Evolutionary conservation across 169 alveolate species (phyloP).

Genomic region (Cryptosporidium meleagridis): DNA sequence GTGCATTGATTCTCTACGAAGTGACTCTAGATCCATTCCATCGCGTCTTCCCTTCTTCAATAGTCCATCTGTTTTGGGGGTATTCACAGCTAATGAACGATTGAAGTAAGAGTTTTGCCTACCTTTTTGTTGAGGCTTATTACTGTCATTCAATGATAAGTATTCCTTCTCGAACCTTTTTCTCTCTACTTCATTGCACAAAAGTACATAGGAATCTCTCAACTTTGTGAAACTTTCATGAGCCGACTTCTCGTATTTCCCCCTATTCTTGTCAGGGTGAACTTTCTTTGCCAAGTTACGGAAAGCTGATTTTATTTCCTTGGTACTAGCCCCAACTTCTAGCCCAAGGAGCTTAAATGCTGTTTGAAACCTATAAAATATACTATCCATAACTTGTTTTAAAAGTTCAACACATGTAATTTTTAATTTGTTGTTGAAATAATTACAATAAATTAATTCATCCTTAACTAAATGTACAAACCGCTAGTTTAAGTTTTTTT

Average conservation of each 20-base stretch:
- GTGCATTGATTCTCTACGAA: constrained; percentile 10
- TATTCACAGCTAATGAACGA: background rate
- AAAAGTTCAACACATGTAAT: background rate
- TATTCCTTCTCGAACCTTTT: constrained; percentile 16
- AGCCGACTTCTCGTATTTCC: background rate
- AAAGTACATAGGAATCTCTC: constrained; percentile 16
- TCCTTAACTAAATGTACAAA: no score
- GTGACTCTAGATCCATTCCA: background rate
- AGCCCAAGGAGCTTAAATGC: constrained; percentile 44
- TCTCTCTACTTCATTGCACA: constrained; percentile 46
- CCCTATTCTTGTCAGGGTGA: constrained; percentile 66
- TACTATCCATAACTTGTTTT: background rate
- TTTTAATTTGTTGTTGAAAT: background rate
- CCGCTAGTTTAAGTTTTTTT: no score
- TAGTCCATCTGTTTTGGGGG: background rate
- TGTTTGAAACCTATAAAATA: background rate
- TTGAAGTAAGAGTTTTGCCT: background rate
- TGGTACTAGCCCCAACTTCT: constrained; percentile 16
- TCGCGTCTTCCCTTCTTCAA: background rate
- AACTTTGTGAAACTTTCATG: constrained; percentile 54
- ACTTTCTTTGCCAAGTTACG: constrained; percentile 31
- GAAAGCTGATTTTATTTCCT: constrained; percentile 30
- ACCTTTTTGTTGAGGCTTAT: background rate
- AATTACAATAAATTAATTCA: no score
- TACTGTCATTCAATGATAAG: background rate